Evolutionary conservation across 306 rosid species (phyloP).

Genomic region (Dicorynia guianensis): DNA sequence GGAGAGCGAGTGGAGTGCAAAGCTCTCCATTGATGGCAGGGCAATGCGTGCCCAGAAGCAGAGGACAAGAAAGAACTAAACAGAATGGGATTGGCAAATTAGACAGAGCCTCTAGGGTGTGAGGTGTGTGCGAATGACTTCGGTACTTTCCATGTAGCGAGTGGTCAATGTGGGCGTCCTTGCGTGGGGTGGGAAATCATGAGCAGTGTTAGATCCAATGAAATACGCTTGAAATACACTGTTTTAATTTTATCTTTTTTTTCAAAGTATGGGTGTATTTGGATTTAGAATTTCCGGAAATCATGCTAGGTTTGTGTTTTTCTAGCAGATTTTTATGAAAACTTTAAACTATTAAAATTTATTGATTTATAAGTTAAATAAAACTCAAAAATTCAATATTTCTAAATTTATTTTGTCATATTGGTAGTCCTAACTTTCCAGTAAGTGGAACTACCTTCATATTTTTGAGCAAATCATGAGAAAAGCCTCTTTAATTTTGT

Average conservation of each 20-base stretch:
- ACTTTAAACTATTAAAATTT: too few relatives aligned
- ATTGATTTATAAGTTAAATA: too few relatives aligned
- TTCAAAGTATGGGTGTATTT: too few relatives aligned
- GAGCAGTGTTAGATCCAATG: too few relatives aligned
- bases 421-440: too few relatives aligned
- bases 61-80: neutral
- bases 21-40: conserved; percentile 57
- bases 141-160: conserved; percentile 32
- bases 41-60: conserved; percentile 10
- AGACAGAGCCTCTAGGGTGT: conserved; percentile 6
- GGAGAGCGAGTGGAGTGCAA: conserved; percentile 56
- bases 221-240: too few relatives aligned
- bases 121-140: conserved; percentile 1
- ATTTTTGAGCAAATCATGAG: neutral
- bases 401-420: too few relatives aligned
- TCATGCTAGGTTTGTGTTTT: too few relatives aligned
- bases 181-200: conserved; percentile 29
- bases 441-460: too few relatives aligned
- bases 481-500: neutral
- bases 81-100: neutral
- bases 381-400: too few relatives aligned
- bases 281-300: too few relatives aligned
- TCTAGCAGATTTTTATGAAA: too few relatives aligned
- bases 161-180: neutral
- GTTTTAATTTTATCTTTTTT: neutral